Evolutionary conservation across 148 eudicot species (phyloP).

Genomic region (Spergularia marina): DNA sequence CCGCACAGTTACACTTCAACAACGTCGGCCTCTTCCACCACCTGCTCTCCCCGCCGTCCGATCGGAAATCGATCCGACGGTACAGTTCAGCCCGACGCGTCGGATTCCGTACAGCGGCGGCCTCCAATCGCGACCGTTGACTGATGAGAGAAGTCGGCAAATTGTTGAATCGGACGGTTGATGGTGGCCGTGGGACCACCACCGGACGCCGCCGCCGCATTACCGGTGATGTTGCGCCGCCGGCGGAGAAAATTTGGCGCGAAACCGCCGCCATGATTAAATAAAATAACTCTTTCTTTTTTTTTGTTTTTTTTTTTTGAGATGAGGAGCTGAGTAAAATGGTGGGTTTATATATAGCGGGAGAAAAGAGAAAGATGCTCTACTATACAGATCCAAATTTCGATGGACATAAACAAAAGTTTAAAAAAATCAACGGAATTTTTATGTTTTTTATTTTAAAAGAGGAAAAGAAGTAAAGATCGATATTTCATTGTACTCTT

Average conservation of each 20-base stretch:
- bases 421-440: neutral
- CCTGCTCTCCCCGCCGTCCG: constrained; percentile 8
- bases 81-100: neutral
- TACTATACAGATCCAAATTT: neutral
- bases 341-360: neutral
- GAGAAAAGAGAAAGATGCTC: neutral
- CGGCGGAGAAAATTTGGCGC: constrained; percentile 29
- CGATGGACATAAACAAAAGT: constrained; percentile 22
- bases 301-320: neutral
- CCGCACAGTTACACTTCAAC: constrained; percentile 17
- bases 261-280: constrained; percentile 19
- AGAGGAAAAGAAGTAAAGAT: too few species aligned
- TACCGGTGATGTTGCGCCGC: constrained; percentile 4
- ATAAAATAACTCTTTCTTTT: too few species aligned
- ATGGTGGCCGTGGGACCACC: neutral
- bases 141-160: constrained; percentile 19
- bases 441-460: too few species aligned
- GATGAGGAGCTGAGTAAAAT: neutral
- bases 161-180: constrained; percentile 17
- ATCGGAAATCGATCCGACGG: constrained; percentile 22
- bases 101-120: neutral
- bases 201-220: neutral
- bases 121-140: neutral
- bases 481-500: too few species aligned
- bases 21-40: constrained; percentile 9